Evolutionary conservation across 306 rosid genomes (phyloP).

Genomic region (Cajanus cajan): DNA sequence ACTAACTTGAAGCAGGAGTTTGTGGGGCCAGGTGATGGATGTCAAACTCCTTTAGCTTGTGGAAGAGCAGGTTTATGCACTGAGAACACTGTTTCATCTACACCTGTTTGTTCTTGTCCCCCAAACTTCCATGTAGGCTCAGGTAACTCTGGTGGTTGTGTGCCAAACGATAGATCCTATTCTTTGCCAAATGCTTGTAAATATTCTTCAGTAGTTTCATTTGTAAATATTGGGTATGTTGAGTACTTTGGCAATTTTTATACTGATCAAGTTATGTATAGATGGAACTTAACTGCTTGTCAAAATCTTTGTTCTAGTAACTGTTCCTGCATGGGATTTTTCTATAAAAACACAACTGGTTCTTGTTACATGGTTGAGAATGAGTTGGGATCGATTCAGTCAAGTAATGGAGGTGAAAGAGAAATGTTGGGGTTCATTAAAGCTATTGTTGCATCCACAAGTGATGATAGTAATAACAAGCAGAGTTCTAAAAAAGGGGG

Average conservation of each 20-base stretch:
- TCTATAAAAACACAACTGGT: slow-evolving; percentile 55
- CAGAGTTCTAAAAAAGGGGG: slow-evolving; percentile 20
- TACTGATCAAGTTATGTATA: slow-evolving; percentile 45
- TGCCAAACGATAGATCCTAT: slow-evolving; percentile 58
- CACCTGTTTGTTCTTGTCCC: slow-evolving; percentile 75
- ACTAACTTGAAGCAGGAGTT: slow-evolving; percentile 52
- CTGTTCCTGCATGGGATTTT: slow-evolving; percentile 85
- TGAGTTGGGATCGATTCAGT: slow-evolving; percentile 63
- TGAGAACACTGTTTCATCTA: slow-evolving; percentile 31
- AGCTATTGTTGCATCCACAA: slow-evolving; percentile 26
- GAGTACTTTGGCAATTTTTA: slow-evolving; percentile 54
- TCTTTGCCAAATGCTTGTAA: slow-evolving; percentile 56
- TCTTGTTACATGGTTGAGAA: slow-evolving; percentile 65
- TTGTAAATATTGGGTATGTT: slow-evolving; percentile 54
- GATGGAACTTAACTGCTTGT: slow-evolving; percentile 53
- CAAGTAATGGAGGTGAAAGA: slow-evolving; percentile 25
- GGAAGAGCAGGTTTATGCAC: slow-evolving; percentile 67
- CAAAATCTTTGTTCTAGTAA: slow-evolving; percentile 60
- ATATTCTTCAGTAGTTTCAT: slow-evolving; percentile 54
- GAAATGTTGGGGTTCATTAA: slow-evolving; percentile 63
- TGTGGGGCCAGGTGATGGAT: slow-evolving; percentile 55
- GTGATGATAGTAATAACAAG: background rate
- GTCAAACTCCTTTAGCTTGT: slow-evolving; percentile 70
- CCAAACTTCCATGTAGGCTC: slow-evolving; percentile 48
- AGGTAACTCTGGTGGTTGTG: slow-evolving; percentile 49